Conservation (phyloP, 1,284 basidiomycete genomes). For the Cryptococcus maquisensis region DNA sequence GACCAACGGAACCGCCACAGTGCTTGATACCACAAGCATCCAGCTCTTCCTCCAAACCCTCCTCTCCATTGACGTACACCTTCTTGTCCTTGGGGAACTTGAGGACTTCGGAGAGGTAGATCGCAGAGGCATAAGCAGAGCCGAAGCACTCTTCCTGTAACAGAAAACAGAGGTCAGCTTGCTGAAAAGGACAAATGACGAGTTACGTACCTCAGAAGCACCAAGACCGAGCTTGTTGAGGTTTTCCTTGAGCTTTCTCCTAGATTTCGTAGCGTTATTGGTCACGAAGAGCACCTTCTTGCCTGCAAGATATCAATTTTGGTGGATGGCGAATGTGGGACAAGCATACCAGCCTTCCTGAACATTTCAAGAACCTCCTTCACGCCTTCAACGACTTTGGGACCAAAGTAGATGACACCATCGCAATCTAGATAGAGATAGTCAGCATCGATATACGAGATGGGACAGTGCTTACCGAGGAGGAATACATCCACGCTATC, state of each 20-base stretch:
- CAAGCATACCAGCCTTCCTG: constrained; percentile 45
- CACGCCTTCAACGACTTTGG: constrained; percentile 70
- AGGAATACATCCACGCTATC: constrained; percentile 86
- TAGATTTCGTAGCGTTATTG: constrained; percentile 95
- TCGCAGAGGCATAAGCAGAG: constrained; percentile 88
- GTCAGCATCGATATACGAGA: too few species aligned
- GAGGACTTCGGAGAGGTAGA: constrained; percentile 84
- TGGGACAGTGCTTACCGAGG: constrained; percentile 49
- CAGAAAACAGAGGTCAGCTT: not conserved
- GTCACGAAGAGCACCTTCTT: constrained; percentile 93
- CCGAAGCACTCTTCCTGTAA: constrained; percentile 88
- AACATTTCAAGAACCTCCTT: constrained; percentile 67
- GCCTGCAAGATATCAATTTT: constrained; percentile 50
- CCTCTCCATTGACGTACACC: constrained; percentile 93
- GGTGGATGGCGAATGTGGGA: too few species aligned
- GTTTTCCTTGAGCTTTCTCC: constrained; percentile 79
- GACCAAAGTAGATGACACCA: constrained; percentile 90
- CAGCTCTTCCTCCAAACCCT: constrained; percentile 89
- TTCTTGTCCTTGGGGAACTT: constrained; percentile 86
- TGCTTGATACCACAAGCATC: constrained; percentile 72
- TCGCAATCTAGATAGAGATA: constrained; percentile 66
- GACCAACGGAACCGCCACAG: constrained; percentile 77
- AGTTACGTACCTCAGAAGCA: constrained; percentile 9
- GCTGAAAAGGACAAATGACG: not conserved
- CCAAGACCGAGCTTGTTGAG: constrained; percentile 75